Evolutionary conservation across 2,329 filamentous ascomycete species (phyloP), one percentile per base, ranked within the genome.

Genomic region (Pyrenophora seminiperda): DNA sequence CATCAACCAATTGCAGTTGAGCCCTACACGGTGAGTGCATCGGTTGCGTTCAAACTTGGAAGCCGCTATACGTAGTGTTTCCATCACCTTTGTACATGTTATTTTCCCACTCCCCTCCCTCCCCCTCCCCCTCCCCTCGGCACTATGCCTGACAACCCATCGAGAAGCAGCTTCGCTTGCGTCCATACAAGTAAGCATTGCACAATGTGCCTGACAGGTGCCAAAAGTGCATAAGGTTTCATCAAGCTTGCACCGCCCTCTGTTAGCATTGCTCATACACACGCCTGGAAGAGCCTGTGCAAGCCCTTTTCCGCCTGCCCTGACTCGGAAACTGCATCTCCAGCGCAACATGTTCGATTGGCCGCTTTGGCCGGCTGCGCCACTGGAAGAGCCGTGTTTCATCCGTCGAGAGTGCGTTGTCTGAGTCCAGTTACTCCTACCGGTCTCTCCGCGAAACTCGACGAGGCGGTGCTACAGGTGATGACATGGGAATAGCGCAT

Each of bases 321-420:
- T 27, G 24, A 27, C 24, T 27, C 24, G 24, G 13, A 27, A 24
- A 24, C 22, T 7, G 22, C 22, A 7, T 5, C 22, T 24, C 22
- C 22, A 24, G 22, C 22, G 22, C 22, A 6, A 10, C 29, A 45
- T 40, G 11, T 14, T 48, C 38, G n/a, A 58, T 56, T 58, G 50
- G 55, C 37, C 41, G 43, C 37, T 18, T 44, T 40, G 18, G n/a
- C 29, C 38, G 30, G 43, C 53, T 47, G 50, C 53, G 58, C 58
- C 58, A 57, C 58, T 54, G 34, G 10, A 19, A 32, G 24, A 29
- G 17, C 38, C 42, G 30, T 15, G 53, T 54, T 54, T 53, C 54
- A 58, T 53, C 53, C 58, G 33, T 41, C 46, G 15, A 45, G 27
- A 42, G 17, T 36, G 22, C 15, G 19, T 49, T 43, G 34, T 34